A percentile compares a stretch with the other conserved stretches of the same genome.
Evolutionary conservation across 352 stramenopile genomes (phyloP).

Genomic region (Globisporangium abappressorium): DNA sequence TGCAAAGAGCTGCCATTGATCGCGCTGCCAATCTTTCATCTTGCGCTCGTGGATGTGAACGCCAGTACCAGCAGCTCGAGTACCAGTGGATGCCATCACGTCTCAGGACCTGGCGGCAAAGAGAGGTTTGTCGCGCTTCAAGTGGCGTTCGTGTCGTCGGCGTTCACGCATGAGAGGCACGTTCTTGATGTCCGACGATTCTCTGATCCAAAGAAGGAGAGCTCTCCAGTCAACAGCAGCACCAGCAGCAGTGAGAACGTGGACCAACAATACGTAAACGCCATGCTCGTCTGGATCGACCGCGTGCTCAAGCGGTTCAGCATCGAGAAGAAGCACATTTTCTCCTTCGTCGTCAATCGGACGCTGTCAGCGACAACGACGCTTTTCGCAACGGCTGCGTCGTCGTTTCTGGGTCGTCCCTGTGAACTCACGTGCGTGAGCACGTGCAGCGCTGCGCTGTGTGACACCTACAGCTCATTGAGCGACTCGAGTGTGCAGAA

Average conservation of each 20-base stretch:
- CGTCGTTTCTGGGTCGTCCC: slow-evolving; percentile 5
- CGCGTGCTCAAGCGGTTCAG: slow-evolving; percentile 2
- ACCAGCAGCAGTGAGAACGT: background rate
- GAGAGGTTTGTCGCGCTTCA: slow-evolving; percentile 9
- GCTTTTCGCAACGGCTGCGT: background rate
- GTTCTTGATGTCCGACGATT: slow-evolving; percentile 10
- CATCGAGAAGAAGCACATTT: slow-evolving; percentile 12
- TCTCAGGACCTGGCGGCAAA: background rate
- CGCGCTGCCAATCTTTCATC: slow-evolving; percentile 11
- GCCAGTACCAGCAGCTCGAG: background rate
- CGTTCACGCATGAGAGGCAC: slow-evolving; percentile 10
- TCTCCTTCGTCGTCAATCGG: slow-evolving; percentile 11
- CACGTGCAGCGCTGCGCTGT: background rate
- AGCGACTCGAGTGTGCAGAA: slow-evolving; percentile 2
- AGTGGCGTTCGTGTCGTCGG: slow-evolving; percentile 14
- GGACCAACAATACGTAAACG: background rate
- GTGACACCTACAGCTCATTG: background rate
- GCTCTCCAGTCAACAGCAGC: background rate
- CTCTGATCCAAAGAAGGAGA: background rate
- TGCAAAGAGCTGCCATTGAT: background rate
- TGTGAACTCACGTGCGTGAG: slow-evolving; percentile 4
- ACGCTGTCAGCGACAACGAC: background rate
- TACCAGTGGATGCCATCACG: background rate
- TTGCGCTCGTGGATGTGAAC: slow-evolving; percentile 4
- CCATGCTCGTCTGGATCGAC: background rate